Percentiles rank a stretch among this genome's conserved stretches.
Conservation (phyloP, 306 rosid genomes). For the Malus orientalis region DNA sequence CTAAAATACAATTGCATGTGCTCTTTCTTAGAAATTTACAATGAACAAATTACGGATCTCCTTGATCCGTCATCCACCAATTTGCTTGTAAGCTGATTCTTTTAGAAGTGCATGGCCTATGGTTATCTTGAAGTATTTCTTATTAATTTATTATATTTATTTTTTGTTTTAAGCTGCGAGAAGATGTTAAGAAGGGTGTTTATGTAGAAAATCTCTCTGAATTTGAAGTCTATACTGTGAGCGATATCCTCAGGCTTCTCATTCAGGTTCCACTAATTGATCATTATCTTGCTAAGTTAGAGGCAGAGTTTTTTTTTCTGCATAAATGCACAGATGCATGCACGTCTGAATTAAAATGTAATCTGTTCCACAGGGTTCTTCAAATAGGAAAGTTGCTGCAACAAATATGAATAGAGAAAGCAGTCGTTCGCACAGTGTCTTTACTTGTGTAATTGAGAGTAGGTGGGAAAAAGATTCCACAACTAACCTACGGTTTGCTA, state of each 20-base stretch:
- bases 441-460: conserved; percentile 96
- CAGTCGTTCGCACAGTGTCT: conserved; percentile 95
- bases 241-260: conserved; percentile 75
- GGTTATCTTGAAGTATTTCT: conserved; percentile 5
- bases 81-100: conserved; percentile 65
- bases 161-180: conserved; percentile 57
- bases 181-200: conserved; percentile 87
- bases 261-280: conserved; percentile 47
- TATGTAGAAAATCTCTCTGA: conserved; percentile 94
- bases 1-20: conserved; percentile 90
- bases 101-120: conserved; percentile 5
- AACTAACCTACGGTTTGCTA: conserved; percentile 83
- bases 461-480: conserved; percentile 90
- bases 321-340: conserved; percentile 5
- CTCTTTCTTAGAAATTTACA: conserved; percentile 94
- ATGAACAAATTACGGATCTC: conserved; percentile 89
- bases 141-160: neutral
- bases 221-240: conserved; percentile 71
- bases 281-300: conserved; percentile 13
- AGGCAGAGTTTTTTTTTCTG: neutral
- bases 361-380: conserved; percentile 63
- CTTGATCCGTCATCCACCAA: conserved; percentile 85
- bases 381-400: conserved; percentile 95
- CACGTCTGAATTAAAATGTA: conserved; percentile 21
- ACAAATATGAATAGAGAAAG: conserved; percentile 99